These are phyloP conservation scores for Limnomonas spitsbergensis DNA, from an alignment of 139 green algal genomes.

Conservation along the genomic window DNA sequence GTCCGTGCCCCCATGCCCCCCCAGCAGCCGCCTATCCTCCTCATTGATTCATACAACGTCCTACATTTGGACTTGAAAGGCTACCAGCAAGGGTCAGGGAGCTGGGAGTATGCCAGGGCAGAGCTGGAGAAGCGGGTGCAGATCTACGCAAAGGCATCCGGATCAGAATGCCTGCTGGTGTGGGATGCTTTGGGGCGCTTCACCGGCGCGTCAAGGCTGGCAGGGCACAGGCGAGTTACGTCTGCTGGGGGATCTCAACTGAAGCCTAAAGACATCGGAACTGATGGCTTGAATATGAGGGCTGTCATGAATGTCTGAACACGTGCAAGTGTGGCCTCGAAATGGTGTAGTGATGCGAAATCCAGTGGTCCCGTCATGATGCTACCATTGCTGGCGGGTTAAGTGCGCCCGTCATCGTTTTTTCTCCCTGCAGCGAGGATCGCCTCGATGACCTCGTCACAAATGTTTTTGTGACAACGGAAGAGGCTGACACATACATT, in stretches of 20 bases:
- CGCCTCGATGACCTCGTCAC: neutral
- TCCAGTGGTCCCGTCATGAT: too few species aligned
- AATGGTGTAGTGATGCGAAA: too few species aligned
- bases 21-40: neutral
- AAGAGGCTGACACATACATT: neutral
- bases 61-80: neutral
- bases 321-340: too few species aligned
- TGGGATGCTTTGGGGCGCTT: neutral
- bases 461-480: neutral
- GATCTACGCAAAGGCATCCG: neutral
- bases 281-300: too few species aligned
- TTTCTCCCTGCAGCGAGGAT: too few species aligned
- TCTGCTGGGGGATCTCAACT: too few species aligned
- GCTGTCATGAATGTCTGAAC: too few species aligned
- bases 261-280: too few species aligned
- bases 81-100: neutral
- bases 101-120: neutral
- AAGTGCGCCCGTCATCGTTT: too few species aligned
- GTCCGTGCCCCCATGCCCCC: neutral
- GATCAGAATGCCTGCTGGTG: neutral
- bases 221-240: too few species aligned
- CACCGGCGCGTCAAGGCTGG: too few species aligned
- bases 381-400: too few species aligned
- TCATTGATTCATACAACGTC: conserved; percentile 1
- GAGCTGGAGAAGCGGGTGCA: neutral